Evolutionary conservation across 169 alveolate genomes (phyloP).

Genomic region (Cryptosporidium bovis): DNA sequence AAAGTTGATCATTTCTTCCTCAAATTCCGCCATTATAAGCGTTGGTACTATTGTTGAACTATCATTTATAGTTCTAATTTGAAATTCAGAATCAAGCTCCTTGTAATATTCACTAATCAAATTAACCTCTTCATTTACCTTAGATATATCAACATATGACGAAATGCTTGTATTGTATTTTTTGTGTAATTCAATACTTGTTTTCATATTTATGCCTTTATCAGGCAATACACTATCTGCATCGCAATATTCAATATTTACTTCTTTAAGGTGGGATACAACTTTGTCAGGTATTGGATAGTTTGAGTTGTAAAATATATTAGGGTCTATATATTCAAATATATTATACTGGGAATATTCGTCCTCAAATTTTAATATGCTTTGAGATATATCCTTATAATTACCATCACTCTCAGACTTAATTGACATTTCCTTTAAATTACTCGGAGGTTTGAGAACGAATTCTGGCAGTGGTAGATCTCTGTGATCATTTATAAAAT

Average conservation of each 20-base stretch:
- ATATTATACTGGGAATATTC: constrained; percentile 34
- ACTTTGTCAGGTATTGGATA: constrained; percentile 58
- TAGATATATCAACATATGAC: constrained; percentile 33
- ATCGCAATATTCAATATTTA: background rate
- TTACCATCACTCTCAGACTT: background rate
- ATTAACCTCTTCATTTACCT: constrained; percentile 32
- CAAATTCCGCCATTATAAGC: constrained; percentile 66
- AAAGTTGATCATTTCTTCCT: constrained; percentile 72
- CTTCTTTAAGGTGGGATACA: background rate
- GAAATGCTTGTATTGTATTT: constrained; percentile 25
- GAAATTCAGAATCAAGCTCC: constrained; percentile 24
- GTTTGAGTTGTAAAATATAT: constrained; percentile 3
- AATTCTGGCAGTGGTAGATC: constrained; percentile 45
- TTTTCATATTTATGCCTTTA: background rate
- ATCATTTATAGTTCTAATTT: constrained; percentile 41
- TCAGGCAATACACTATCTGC: background rate
- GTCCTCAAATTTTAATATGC: constrained; percentile 8
- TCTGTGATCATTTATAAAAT: constrained; percentile 55
- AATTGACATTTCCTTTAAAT: background rate
- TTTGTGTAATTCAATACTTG: constrained; percentile 26
- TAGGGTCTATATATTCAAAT: constrained; percentile 45
- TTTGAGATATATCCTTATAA: background rate
- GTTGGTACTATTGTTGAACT: constrained; percentile 33
- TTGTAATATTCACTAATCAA: constrained; percentile 30
- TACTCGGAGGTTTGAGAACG: constrained; percentile 19